Base-by-base conservation (phyloP, 2,329 filamentous ascomycete species). In the Clonostachys sp. region DNA sequence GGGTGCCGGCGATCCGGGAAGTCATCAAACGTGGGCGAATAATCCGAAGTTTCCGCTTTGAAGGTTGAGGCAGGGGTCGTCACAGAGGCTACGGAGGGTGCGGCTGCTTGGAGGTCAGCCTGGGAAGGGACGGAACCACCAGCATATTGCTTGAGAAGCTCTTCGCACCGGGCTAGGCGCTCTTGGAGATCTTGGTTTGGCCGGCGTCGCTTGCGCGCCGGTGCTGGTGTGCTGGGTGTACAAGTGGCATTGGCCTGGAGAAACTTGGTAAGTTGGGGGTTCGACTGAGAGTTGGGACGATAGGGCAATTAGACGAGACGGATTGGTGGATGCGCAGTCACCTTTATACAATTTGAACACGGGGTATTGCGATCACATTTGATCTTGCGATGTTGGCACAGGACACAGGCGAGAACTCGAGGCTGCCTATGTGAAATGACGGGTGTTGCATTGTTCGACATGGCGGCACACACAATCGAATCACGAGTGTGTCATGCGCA, bases 141-240 rank as follows among this genome's bases (percentile, higher is more conserved):
- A 6, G 77, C 77, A 61, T 83, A 82, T 50, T 78, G 74, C 53
- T 79, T 81, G 18, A 82, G 61, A 38, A 83, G 63, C 52, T 79
- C 75, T 55, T 83, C 80, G 52, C 79, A 82, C 47, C 78, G 69
- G 5, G 78, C 77, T 35, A 83, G 67, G 38, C 80, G 72, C 60
- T 83, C 79, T 55, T 83, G 79, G 12, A 83, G 70, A 55, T 83
- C 80, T 55, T 83, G 79, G 46, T 83, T 82, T 10, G 80, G 80
- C 43, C 78, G 68, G 51, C 77, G 68, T 39, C 80, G 73, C 64
- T 82, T 83, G 48, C 79, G 74, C 30, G 78, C 75, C 6, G 79
- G 79, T 8, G 80, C 80, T 2, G 80, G 80, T 17, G 75, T 81
- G 53, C 78, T 82, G 5, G 80, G 79, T 12, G 75, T 80, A 55